Percentiles rank a stretch among this genome's conserved stretches.
Conservation (phyloP, 768 basidiomycete species). For the Termitomyces sp. region DNA sequence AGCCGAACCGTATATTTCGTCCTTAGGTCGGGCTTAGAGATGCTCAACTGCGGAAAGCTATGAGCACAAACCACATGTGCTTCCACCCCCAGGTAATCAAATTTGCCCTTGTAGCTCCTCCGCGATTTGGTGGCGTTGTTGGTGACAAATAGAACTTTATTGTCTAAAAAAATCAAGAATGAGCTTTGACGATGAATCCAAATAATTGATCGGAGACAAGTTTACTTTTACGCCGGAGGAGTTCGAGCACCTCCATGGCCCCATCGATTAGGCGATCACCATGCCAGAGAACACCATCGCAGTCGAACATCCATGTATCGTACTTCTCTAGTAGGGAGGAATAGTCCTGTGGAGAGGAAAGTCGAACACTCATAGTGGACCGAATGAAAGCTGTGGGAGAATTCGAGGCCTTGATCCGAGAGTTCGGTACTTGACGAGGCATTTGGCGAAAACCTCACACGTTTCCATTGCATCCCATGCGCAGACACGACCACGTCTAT, state of each 20-base stretch:
- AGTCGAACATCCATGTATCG: conserved; percentile 96
- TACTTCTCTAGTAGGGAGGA: conserved; percentile 54
- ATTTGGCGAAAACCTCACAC: background rate
- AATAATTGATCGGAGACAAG: background rate
- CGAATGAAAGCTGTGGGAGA: background rate
- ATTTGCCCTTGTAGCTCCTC: conserved; percentile 82
- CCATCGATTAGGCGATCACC: conserved; percentile 80
- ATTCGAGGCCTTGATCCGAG: conserved; percentile 6
- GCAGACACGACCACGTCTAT: background rate
- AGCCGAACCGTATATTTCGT: conserved; percentile 96
- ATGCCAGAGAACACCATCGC: conserved; percentile 93
- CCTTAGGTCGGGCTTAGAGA: conserved; percentile 43
- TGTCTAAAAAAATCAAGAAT: conserved; percentile 44
- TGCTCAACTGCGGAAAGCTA: background rate
- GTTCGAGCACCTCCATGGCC: conserved; percentile 66
- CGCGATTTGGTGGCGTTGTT: conserved; percentile 97
- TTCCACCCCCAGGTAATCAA: conserved; percentile 85
- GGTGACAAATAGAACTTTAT: conserved; percentile 88
- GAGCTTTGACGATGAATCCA: conserved; percentile 8
- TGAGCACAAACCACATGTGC: conserved; percentile 67
- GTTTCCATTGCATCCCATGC: background rate
- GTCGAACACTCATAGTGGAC: conserved; percentile 28
- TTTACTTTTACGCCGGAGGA: conserved; percentile 68
- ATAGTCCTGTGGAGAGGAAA: conserved; percentile 44
- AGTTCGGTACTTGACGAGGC: background rate